Base-by-base conservation (phyloP, 1,139 yeast species). In the Suhomyces atakaporum region DNA sequence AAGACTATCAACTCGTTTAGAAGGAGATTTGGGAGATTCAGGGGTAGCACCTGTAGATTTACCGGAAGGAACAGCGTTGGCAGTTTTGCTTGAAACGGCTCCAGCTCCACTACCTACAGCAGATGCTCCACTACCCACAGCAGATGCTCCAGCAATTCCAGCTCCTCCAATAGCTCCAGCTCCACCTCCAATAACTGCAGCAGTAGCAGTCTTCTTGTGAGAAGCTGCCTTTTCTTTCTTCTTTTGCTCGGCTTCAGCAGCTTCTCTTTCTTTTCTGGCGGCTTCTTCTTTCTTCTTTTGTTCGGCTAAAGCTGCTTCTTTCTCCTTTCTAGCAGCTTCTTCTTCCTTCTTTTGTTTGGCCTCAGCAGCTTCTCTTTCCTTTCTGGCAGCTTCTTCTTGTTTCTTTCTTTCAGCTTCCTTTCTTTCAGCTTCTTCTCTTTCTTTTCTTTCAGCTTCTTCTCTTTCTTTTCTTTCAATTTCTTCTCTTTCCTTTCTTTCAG, bases 401-500 rank as follows among this genome's bases (percentile, higher is more conserved):
- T n/a, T 18, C 18, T 26, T 20, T 25, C 30, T 31, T 27, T 38
- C 46, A 16, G 41, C 45, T 18, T n/a, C n/a, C 16, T 25, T 23
- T 25, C 29, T 30, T 26, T 37, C 47, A 19, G 41, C 45, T 18
- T 29, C 45, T 35, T 36, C 42, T 33, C 40, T 30, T 30, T 29
- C 32, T 36, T 53, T 44, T 46, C 58, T 58, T 33, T 62, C 68
- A 1, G 42, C 46, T 43, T 60, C 69, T 39, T 54, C 60, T 16
- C 42, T 46, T 27, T 50, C 50, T 43, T 49, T 42, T 40, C 54
- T 43, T 40, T 53, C 60, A 33, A 44, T 34, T 25, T 46, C 51
- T 32, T 42, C 41, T 29, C 40, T 41, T 25, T 39, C 30, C 11
- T 36, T 51, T 15, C 45, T 52, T 26, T 45, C 49, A 24, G 40